Evolutionary conservation across 1,284 basidiomycete species (phyloP), one percentile per base, ranked within the genome.

Genomic region (Thecaphora thlaspeos): DNA sequence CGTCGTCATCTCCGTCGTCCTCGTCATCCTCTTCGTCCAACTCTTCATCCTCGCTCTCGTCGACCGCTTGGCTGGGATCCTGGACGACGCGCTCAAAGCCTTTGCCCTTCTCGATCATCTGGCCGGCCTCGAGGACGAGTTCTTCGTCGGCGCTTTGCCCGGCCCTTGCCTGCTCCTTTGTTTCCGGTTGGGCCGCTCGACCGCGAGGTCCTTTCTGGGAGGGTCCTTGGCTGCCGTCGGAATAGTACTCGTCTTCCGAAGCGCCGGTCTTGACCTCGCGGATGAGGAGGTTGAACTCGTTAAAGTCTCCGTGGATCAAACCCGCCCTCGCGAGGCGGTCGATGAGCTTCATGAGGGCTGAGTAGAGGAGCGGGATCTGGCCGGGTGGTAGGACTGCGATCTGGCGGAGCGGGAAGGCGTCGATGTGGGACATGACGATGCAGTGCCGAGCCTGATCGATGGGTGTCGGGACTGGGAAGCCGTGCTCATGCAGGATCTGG

Each of bases 281-380:
- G 62, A 99, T 91, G 57, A 99, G 85, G 70, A 99, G 91, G 79
- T 99, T 98, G 82, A 98, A 99, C 78, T 99, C 95, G 80, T 99
- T 99, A 81, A 90, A 99, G 79, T 99, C 94, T 45, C 95, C 94
- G 75, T 99, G 94, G 50, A 99, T 97, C 21, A 99, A 83, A 1
- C 95, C 95, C 2, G 89, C 86, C 40, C 86, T 85, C 2, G 93
- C 94, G 67, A 98, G 88, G 46, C 91, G 89, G 55, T 97, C 91
- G 73, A 98, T 93, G 51, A 97, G 82, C 78, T 91, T 90, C 93
- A 98, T 98, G 38, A 98, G 82, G 17, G 84, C 82, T 1, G 92
- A 91, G 80, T 97, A 98, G 28, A 98, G 84, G 61, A 87, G 87
- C 30, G 90, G 91, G 1, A 92, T 67, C 43, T 76, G 72, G 14